Conservation (phyloP, 805 yeast species). For the Candida insectorum region DNA sequence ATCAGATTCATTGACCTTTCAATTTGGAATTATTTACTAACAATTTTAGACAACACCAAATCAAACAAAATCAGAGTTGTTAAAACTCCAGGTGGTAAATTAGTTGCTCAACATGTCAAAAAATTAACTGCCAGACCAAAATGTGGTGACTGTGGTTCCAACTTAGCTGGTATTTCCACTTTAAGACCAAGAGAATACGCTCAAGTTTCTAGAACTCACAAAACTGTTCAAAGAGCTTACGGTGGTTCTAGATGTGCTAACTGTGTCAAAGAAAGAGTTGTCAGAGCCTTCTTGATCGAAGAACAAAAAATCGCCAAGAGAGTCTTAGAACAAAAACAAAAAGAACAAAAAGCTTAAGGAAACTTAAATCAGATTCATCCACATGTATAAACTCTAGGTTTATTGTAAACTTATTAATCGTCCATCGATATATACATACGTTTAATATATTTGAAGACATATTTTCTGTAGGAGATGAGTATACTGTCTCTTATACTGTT, state of each 20-base stretch:
- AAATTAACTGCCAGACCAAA: conserved; percentile 83
- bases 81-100: conserved; percentile 99
- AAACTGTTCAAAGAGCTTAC: conserved; percentile 99
- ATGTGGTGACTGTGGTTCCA: conserved; percentile 84
- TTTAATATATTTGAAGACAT: conserved; percentile 6
- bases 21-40: conserved; percentile 26
- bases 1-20: too few relatives aligned
- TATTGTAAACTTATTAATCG: conserved; percentile 6
- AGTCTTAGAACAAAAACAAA: conserved; percentile 95
- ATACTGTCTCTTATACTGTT: too few relatives aligned
- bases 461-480: too few relatives aligned
- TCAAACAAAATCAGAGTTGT: conserved; percentile 99
- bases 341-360: conserved; percentile 69
- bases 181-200: conserved; percentile 99
- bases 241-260: conserved; percentile 99
- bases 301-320: conserved; percentile 99
- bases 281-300: conserved; percentile 99
- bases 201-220: conserved; percentile 88
- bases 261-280: conserved; percentile 99
- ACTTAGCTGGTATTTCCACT: conserved; percentile 85
- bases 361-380: too few relatives aligned
- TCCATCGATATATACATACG: conserved; percentile 8
- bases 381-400: too few relatives aligned
- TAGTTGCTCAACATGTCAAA: conserved; percentile 96
- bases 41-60: conserved; percentile 88